Base-by-base conservation (phyloP, 306 rosid species). In the Castanospermum australe region DNA sequence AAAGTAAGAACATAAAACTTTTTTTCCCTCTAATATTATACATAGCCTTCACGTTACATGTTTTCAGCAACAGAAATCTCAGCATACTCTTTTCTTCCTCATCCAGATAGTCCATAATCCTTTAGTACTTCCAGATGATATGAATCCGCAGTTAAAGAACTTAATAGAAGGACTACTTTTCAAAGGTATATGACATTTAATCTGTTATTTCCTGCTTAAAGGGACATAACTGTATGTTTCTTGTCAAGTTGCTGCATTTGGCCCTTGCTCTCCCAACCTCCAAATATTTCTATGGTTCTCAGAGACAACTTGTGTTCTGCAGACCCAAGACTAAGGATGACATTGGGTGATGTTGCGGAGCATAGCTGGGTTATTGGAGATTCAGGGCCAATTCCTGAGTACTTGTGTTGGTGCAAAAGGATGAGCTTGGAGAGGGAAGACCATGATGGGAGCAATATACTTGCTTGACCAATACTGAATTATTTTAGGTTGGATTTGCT, bases 371-470 rank as follows among this genome's bases (percentile, higher is more conserved):
- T 96, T 55, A 76, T 89, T 33, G 99, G 96, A 82, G 88, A 91
- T 63, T 84, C 86, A 63, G 99, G 98, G 76, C 93, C 96, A 25
- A 73, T 96, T 85, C 93, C 92, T 9, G 87, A 72, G 76, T 88
- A 85, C 79, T 79, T 67, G 62, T 95, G 98, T 76, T 93, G 98
- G 99, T 95, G 99, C 88, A 83, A 87, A 79, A 90, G 94, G 70
- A 94, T 75, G 79, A 79, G 77, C 73, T 44, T 69, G 76, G 73
- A 39, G 18, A 75, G 36, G 17, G 90, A 88, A 77, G 84, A 84
- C 69, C 44, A 52, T 59, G 45, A 82, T 59, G 88, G 87, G 78
- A 87, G 5, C 82, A 80, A 82, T 68, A 82, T 42, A 60, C 65
- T 79, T 45, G 47, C 67, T 71, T 78, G 65, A 86, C 75, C 76